Conservation (phyloP, 306 rosid genomes). For the Castanea crenata region DNA sequence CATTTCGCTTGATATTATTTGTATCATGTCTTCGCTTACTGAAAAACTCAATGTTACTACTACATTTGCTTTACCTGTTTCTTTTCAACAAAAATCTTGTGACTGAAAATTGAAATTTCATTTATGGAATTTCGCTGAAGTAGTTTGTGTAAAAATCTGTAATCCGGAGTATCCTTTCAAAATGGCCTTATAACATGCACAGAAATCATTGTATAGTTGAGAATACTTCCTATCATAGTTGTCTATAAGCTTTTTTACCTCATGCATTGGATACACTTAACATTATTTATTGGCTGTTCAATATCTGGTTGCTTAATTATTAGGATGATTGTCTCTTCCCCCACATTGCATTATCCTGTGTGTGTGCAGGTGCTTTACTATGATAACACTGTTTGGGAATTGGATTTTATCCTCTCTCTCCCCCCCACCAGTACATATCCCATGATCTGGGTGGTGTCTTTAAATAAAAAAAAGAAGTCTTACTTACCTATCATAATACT, state of each 20-base stretch:
- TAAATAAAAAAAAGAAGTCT: no score
- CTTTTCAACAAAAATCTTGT: not conserved
- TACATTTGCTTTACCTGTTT: not conserved
- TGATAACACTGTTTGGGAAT: not conserved
- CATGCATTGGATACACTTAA: not conserved
- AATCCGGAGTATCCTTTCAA: not conserved
- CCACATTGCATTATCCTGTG: no score
- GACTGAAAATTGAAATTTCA: no score
- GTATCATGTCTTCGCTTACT: not conserved
- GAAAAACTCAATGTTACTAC: not conserved
- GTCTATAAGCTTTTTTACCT: not conserved
- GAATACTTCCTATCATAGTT: not conserved
- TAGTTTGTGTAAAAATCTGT: no score
- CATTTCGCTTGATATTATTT: not conserved
- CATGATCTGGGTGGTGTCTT: no score
- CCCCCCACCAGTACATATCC: no score
- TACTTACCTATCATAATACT: not conserved
- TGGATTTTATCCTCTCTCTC: not conserved
- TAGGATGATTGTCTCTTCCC: not conserved
- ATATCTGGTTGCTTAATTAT: not conserved
- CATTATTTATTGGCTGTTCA: not conserved
- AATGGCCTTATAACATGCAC: not conserved
- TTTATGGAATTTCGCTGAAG: no score
- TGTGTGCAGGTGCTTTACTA: not conserved
- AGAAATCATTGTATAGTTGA: not conserved